These are phyloP conservation scores for Fusarium paranaense DNA, from an alignment of 2,329 filamentous ascomycete species.

Conservation along the genomic window DNA sequence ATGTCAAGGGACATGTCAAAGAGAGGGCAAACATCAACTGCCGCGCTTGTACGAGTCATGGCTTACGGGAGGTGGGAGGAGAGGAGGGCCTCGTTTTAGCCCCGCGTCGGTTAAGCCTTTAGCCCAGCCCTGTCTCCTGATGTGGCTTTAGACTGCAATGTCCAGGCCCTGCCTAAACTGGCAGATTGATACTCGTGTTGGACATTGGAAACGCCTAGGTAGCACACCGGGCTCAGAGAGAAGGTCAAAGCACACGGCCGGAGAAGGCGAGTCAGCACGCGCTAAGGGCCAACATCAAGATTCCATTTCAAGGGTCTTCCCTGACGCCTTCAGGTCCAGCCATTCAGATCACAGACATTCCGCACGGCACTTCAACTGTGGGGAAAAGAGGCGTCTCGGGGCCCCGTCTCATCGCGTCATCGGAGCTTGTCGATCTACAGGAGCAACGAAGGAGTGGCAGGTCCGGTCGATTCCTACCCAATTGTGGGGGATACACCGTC, in stretches of 20 bases:
- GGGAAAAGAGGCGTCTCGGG: not conserved
- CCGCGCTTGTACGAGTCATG: not conserved
- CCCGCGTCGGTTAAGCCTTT: not conserved
- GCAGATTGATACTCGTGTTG: not conserved
- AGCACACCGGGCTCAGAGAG: not conserved
- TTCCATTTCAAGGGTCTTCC: not conserved
- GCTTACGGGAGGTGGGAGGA: not conserved
- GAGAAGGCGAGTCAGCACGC: not conserved
- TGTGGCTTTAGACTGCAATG: not conserved
- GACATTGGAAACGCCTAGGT: not conserved
- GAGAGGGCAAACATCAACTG: not conserved
- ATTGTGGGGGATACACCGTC: not conserved
- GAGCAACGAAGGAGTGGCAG: not conserved
- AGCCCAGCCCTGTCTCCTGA: not conserved
- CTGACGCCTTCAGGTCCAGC: not conserved
- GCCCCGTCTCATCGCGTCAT: not conserved
- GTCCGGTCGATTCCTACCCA: not conserved
- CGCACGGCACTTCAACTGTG: not conserved
- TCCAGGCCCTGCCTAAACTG: not conserved
- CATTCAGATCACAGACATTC: not conserved
- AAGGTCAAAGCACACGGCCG: not conserved
- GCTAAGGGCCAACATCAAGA: not conserved
- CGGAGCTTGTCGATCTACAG: not conserved
- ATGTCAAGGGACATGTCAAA: not conserved
- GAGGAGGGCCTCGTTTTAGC: not conserved